Conservation (phyloP, 768 basidiomycete genomes). For the Dictyophora rubrovolvata region DNA sequence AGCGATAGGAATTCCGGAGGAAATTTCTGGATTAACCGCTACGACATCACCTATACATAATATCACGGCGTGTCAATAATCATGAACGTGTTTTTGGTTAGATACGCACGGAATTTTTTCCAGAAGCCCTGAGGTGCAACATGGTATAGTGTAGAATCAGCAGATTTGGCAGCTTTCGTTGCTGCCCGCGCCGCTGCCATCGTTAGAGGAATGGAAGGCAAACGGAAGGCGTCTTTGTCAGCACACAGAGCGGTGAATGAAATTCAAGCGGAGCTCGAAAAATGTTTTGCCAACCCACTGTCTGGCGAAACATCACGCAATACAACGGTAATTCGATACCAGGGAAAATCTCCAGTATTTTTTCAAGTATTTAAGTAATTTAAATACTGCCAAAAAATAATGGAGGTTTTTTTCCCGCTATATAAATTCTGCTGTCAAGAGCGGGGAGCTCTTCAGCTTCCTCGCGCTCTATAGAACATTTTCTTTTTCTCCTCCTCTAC, state of each 20-base stretch:
- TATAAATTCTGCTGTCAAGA: not conserved
- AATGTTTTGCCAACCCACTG: not conserved
- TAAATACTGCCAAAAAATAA: not conserved
- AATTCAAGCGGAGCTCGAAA: not conserved
- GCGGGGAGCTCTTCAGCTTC: not conserved
- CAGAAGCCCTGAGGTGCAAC: conserved; percentile 84
- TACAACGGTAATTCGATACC: not conserved
- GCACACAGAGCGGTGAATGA: not conserved
- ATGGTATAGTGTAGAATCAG: conserved; percentile 87
- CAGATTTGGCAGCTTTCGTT: conserved; percentile 45
- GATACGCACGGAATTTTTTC: conserved; percentile 84
- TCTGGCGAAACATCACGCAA: conserved; percentile 3
- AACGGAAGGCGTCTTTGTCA: not conserved
- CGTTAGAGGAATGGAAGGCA: not conserved
- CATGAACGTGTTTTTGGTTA: not conserved
- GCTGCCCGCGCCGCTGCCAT: conserved; percentile 28
- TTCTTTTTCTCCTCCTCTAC: not conserved
- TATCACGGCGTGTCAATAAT: not conserved
- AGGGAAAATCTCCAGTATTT: not conserved
- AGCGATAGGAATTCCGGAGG: conserved; percentile 76
- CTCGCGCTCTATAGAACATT: not conserved
- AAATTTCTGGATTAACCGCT: conserved; percentile 84
- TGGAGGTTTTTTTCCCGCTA: not conserved
- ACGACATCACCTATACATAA: conserved; percentile 59
- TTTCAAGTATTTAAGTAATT: no score